Evolutionary conservation across 305 asterid species (phyloP).

Genomic region (Fraxinus xanthoxyloides): DNA sequence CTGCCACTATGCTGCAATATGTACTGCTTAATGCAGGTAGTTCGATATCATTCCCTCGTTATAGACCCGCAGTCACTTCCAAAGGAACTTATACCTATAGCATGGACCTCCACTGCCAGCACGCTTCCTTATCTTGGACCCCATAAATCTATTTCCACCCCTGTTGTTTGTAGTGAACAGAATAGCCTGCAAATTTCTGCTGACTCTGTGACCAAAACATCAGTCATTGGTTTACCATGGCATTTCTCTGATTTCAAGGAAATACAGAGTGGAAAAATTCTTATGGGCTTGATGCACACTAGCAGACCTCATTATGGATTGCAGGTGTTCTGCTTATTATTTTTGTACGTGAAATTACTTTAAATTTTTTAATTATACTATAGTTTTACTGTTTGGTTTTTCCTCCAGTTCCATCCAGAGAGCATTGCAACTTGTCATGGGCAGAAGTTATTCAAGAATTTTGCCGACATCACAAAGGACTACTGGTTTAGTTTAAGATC

Average conservation of each 20-base stretch:
- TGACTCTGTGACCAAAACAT: conserved; percentile 29
- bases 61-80: conserved; percentile 84
- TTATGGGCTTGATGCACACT: conserved; percentile 94
- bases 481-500: conserved; percentile 66
- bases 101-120: conserved; percentile 72
- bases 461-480: conserved; percentile 75
- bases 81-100: conserved; percentile 81
- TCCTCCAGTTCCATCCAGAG: conserved; percentile 89
- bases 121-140: conserved; percentile 60
- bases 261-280: conserved; percentile 44
- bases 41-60: conserved; percentile 92
- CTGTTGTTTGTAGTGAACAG: conserved; percentile 40
- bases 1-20: neutral
- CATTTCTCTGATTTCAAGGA: conserved; percentile 37
- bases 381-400: conserved; percentile 22
- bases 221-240: conserved; percentile 33
- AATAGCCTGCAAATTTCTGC: conserved; percentile 24
- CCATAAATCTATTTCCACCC: conserved; percentile 32
- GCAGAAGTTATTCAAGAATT: conserved; percentile 77
- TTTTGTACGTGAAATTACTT: conserved; percentile 6
- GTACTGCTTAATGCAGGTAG: conserved; percentile 56
- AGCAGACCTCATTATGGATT: conserved; percentile 90
- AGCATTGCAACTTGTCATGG: conserved; percentile 87
- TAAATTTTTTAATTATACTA: neutral
- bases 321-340: conserved; percentile 56